Evolutionary conservation across 1,284 basidiomycete genomes (phyloP), one percentile per base, ranked within the genome.

Genomic region (Clitocybe nebularis): DNA sequence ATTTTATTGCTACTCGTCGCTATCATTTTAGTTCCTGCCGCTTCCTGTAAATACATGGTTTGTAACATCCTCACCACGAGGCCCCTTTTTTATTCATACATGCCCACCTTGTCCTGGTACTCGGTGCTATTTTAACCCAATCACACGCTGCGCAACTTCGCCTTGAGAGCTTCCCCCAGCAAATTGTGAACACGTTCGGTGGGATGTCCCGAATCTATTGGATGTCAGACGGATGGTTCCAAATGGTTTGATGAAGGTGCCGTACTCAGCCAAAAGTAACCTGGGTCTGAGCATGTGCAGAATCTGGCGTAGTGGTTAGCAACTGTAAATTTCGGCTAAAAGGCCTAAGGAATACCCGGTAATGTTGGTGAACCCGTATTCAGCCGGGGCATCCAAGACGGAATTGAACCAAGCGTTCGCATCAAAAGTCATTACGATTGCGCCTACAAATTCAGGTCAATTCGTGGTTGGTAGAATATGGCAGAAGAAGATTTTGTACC

Each of bases 261-360:
- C 74, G 55, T 49, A 76, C 74, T 70, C 55, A 66, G 76, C 75
- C 75, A 79, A 58, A 78, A 78, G 56, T 64, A 79, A 4, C 63
- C 64, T 14, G 66, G 62, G 48, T 75, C 64, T 11, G 57, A 53
- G 54, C 75, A 77, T 39, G 70, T 66, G 55, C 75, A 77, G 53
- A 70, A 75, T n/a, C 74, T 77, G 49, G 11, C 10, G 26, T 16
- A 36, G 42, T 25, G 10, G 41, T 34, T 11, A 34, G 22, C 14
- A 47, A 9, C 5, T 32, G 10, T 34, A 16, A 19, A 17, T 3
- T 22, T 21, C 13, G 24, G 13, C 39, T 16, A 43, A 35, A 19
- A 25, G n/a, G 25, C 17, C 20, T 36, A 16, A 19, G 39, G 28
- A 61, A 40, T 48, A 74, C 71, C 74, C 71, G n/a, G 74, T 75